Base-by-base conservation (phyloP, 805 yeast species). In the Teunomyces stri region DNA sequence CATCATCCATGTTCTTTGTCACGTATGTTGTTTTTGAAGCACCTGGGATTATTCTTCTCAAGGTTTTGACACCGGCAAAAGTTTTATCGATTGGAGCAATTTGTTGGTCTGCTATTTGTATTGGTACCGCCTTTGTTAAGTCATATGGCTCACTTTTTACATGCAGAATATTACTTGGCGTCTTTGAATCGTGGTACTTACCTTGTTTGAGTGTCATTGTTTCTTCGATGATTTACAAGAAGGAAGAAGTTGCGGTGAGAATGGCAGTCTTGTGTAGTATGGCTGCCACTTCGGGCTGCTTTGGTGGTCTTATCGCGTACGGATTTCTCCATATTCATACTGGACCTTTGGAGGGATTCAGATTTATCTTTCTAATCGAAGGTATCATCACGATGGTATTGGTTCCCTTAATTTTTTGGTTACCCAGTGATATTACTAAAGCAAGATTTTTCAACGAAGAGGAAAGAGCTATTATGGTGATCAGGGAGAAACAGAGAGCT, bases 281-380 rank as follows among this genome's bases (percentile, higher is more conserved):
- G 25, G 77, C 84, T 7, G 76, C 80, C 48, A 57, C 80, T 34
- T 75, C 83, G 6, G 76, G 80, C 36, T 81, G 81, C 1, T 78
- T 81, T 58, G 81, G 82, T 43, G 85, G 85, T 13, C 60, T 77
- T 20, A 67, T 78, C 25, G 73, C 76, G 0, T 72, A 68, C 48
- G 83, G 78, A 15, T 66, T 80, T 42, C 46, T 58, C 4, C 56
- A 61, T 27, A 57, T 64, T 36, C 46, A 62, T 21, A 52, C 64
- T 2, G 54, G 55, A 0, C 48, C 62, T 7, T 57, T 73, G 54
- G 69, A 60, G 37, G 79, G 78, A 9, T 79, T 81, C 80, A 69
- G 78, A 55, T 79, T 76, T 66, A 63, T 79, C 22, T 79, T 68
- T 51, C 69, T 79, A 5, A 66, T 79, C 21, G 84, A 79, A 57